Base-by-base conservation (phyloP, 2,329 filamentous ascomycete genomes). In the Verticillium nonalfalfae region DNA sequence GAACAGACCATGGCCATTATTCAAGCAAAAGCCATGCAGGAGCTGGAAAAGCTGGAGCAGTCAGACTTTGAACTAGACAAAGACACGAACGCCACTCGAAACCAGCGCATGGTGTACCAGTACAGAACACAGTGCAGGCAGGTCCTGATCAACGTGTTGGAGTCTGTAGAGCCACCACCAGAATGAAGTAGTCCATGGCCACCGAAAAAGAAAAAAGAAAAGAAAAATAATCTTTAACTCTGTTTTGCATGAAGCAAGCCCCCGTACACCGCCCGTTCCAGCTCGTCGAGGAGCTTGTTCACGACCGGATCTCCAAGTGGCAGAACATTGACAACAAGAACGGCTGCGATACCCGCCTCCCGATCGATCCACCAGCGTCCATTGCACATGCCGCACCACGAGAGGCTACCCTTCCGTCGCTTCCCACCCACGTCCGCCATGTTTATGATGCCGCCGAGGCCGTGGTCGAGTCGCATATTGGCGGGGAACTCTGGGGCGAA, bases 81-180 rank as follows among this genome's bases (percentile, higher is more conserved):
- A 1, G 75, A 73, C 2, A 76, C 75, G 0, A 74, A 74, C 14
- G 64, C 76, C 54, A 82, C 78, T 52, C 65, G 63, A 10, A 81
- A 81, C 59, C 82, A 85, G 71, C 66, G 69, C 55, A 68, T 85
- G 52, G 83, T 80, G 14, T 56, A 78, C 18, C 70, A 74, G n/a
- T 85, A 86, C 66, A 72, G 83, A 31, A 67, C 68, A 34, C 75
- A 81, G 64, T 85, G 80, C 65, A 74, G 76, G 59, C 74, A 70
- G 26, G 81, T 85, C 1, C 64, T 86, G 59, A 72, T 76, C 63
- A 76, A 73, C 54, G 78, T 78, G 6, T 69, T 82, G n/a, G 72
- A 75, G 66, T 69, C 71, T 1, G 76, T 79, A 67, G 64, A 70
- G 31, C 52, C 64, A 59, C 58, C 59, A 0, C 40, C 50, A 34